Base-by-base conservation (phyloP, 371 early-diverging fungal species). In the Mucor irregularis region DNA sequence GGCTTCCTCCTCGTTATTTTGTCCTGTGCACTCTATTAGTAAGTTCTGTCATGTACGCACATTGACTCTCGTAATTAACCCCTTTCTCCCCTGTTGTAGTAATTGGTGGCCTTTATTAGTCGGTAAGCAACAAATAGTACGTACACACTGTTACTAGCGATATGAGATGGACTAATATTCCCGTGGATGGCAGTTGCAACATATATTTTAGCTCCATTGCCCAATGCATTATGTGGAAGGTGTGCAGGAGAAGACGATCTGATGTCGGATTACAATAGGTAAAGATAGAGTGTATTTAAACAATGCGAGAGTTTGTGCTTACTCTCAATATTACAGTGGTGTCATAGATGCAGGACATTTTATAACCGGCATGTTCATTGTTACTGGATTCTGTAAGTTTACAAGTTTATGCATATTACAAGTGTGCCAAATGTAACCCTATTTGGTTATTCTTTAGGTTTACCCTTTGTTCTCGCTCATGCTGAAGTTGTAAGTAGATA, bases 81-180 rank as follows among this genome's bases (percentile, higher is more conserved):
- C 6, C 54, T 37, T 44, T 42, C 11, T 11, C 9, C 7, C 35
- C 35, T 14, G 9, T 34, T 54, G 4, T 56, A 90, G 94, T 64
- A 95, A 94, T 70, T 96, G 96, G 96, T 87, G 90, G 80, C 96
- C 97, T 14, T 77, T 95, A 31, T 77, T 92, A 25, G 93, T 94
- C 38, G 85, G 86, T 86, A 78, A 39, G 68, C 43, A 40, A 1
- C 9, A 42, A 11, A 19, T 11, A 42, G 24, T 2, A 1, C n/a
- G n/a, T n/a, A n/a, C n/a, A n/a, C n/a, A n/a, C n/a, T n/a, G n/a
- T n/a, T n/a, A n/a, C n/a, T n/a, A n/a, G n/a, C n/a, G n/a, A n/a
- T n/a, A n/a, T n/a, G n/a, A n/a, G n/a, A n/a, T n/a, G n/a, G n/a
- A 46, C 33, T 31, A 10, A 49, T 34, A 29, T 21, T 39, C 4